Conservation (phyloP, 1,139 yeast genomes). For the Zygotorulaspora mrakii region DNA sequence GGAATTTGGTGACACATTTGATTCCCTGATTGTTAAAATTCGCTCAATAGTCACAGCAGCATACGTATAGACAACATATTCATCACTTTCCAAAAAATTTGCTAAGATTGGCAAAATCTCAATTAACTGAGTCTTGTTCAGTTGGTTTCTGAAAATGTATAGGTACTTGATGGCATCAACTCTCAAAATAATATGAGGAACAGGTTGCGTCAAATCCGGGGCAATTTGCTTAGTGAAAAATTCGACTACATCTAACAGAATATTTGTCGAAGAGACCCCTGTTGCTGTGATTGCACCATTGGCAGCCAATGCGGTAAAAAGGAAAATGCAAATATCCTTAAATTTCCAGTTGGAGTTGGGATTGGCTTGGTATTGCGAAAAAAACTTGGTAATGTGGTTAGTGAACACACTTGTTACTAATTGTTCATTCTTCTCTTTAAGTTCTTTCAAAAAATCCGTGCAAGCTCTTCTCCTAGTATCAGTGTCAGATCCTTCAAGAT, state of each 20-base stretch:
- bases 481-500: slow-evolving; percentile 89
- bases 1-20: slow-evolving; percentile 44
- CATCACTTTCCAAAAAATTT: slow-evolving; percentile 54
- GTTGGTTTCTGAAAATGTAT: slow-evolving; percentile 84
- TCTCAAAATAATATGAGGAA: slow-evolving; percentile 66
- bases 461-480: slow-evolving; percentile 91
- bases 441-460: slow-evolving; percentile 82
- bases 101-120: slow-evolving; percentile 81
- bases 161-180: slow-evolving; percentile 93
- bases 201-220: slow-evolving; percentile 59
- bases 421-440: slow-evolving; percentile 75
- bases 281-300: slow-evolving; percentile 80
- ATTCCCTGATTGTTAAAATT: slow-evolving; percentile 70
- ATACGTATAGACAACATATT: slow-evolving; percentile 87
- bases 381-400: slow-evolving; percentile 68
- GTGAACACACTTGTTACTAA: slow-evolving; percentile 71
- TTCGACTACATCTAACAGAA: slow-evolving; percentile 77
- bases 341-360: slow-evolving; percentile 62
- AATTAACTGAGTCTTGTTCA: slow-evolving; percentile 76
- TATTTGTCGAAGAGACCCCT: slow-evolving; percentile 87
- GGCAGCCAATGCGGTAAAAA: slow-evolving; percentile 86
- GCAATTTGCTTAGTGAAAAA: slow-evolving; percentile 82
- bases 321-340: slow-evolving; percentile 81
- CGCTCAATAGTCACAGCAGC: slow-evolving; percentile 91
- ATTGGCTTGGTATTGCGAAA: slow-evolving; percentile 47